Base-by-base conservation (phyloP, 768 basidiomycete species). In the Lactifluus rugatus region DNA sequence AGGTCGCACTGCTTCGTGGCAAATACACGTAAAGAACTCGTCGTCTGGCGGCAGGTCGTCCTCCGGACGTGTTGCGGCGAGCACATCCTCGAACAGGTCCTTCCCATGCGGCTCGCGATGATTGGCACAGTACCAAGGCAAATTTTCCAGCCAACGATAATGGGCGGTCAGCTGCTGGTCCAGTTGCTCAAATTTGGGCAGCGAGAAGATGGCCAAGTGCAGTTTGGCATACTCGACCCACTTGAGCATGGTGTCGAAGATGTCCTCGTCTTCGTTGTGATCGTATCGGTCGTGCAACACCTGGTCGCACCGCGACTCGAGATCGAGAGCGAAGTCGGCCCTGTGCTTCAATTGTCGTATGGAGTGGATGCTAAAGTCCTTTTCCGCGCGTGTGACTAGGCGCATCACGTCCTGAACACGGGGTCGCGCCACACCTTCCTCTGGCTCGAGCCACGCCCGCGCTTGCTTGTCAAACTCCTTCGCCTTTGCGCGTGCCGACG, bases 1-100 rank as follows among this genome's bases (percentile, higher is more conserved):
- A n/a, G n/a, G n/a, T n/a, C n/a, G n/a, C n/a, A n/a, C n/a, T n/a
- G 90, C 81, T 11, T 71, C 69, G 37, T 76, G 83, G 68, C 90
- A 93, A 58, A 92, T 92, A 68, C 90, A 92, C 1, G 89, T 91
- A 66, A 87, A 82, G 70, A 82, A 91, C 71, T 90, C 87, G 67
- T 91, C 87, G 5, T 73, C 76, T 0, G 89, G 88, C 2, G 89
- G 88, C 4, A 80, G 71, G 64, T 93, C 89, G 49, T 92, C 90
- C 52, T 89, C 86, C 3, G 84, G 81, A 28, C 81, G 78, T 10
- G 89, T 90, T 57, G 78, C 80, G 46, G 82, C 84, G 23, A 89
- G 65, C 28, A 93, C 87, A 65, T 93, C 90, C 21, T 86, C 80
- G 21, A 87, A 75, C 55, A 92, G 78, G 9, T 71, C 70, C 66